A percentile compares a stretch with the other conserved stretches of the same genome.
These are phyloP conservation scores for Graphilbum fragrans DNA, from an alignment of 2,329 filamentous ascomycete genomes.

Conservation along the genomic window DNA sequence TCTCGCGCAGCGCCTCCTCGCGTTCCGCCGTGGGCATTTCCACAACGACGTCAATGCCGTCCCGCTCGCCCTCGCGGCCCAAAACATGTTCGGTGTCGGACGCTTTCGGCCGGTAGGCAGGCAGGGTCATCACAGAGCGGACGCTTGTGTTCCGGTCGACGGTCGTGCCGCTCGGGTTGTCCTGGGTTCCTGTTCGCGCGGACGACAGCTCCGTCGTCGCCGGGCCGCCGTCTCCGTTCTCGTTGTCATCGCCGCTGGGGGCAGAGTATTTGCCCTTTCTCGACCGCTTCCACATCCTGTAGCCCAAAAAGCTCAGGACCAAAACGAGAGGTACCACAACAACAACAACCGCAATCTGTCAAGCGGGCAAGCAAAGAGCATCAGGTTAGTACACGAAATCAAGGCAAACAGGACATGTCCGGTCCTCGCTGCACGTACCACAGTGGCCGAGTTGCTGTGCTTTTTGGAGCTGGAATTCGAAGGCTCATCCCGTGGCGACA, in stretches of 20 bases:
- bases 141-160: slow-evolving; percentile 78
- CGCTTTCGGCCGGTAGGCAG: slow-evolving; percentile 65
- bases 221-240: slow-evolving; percentile 6
- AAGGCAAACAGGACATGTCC: not conserved
- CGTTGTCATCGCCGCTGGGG: slow-evolving; percentile 14
- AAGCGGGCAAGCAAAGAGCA: not conserved
- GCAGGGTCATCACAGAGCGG: slow-evolving; percentile 88
- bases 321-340: not conserved
- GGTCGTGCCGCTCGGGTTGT: slow-evolving; percentile 7
- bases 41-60: slow-evolving; percentile 79
- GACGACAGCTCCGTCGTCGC: slow-evolving; percentile 2
- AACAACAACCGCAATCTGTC: not conserved
- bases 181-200: not conserved
- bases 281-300: slow-evolving; percentile 2
- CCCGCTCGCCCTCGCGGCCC: slow-evolving; percentile 81
- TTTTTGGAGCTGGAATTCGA: no score
- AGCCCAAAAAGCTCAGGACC: slow-evolving; percentile 1
- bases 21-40: slow-evolving; percentile 74
- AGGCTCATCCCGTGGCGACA: no score
- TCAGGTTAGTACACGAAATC: not conserved
- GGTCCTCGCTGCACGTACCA: no score
- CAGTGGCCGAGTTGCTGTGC: no score
- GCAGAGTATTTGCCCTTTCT: slow-evolving; percentile 10
- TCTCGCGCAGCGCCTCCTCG: slow-evolving; percentile 65
- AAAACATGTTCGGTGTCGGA: slow-evolving; percentile 70